Base-by-base conservation (phyloP, 2,329 filamentous ascomycete genomes). In the Cytospora piceicola region DNA sequence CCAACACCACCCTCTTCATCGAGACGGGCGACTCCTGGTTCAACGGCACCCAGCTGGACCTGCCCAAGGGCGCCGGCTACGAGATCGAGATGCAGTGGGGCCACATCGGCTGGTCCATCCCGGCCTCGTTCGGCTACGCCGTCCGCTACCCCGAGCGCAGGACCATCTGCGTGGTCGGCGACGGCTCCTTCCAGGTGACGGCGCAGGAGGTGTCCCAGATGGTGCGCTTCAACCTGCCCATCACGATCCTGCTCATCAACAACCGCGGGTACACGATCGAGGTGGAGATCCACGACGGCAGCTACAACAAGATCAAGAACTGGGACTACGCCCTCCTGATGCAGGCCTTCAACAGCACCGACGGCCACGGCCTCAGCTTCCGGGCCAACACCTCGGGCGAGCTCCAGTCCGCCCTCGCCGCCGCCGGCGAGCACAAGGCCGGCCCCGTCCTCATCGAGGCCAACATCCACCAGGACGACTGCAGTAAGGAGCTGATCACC, bases 191-290 rank as follows among this genome's bases (percentile, higher is more conserved):
- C 68, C 75, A 77, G 67, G 71, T 75, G n/a, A 77, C 75, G 3
- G 74, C 75, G 2, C 76, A 77, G 61, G 76, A 78, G 69, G 71
- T 78, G 7, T 72, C 73, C 30, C 76, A 76, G 20, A 77, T 77
- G 68, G 75, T 77, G 27, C 69, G 75, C 29, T 73, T 72, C 64
- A 69, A 73, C 24, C 70, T 77, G 27, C 67, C 73, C 36, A 71
- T 74, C 55, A 73, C 71, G 46, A 75, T 78, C 32, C 67, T 78
- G 24, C 68, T 78, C 29, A 70, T 77, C 63, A 76, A 76, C 71
- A 78, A 79, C 67, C 70, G 74, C 46, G 76, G 77, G 5, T 78
- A 79, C 66, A 78, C 76, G 8, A 76, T 77, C 67, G 77, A 79
- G 68, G 71, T 77, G 12, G 73, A 75, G 67, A 79, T 79, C 59